Evolutionary conservation across 2,329 filamentous ascomycete genomes (phyloP).

Genomic region (Achaetomium macrosporum): DNA sequence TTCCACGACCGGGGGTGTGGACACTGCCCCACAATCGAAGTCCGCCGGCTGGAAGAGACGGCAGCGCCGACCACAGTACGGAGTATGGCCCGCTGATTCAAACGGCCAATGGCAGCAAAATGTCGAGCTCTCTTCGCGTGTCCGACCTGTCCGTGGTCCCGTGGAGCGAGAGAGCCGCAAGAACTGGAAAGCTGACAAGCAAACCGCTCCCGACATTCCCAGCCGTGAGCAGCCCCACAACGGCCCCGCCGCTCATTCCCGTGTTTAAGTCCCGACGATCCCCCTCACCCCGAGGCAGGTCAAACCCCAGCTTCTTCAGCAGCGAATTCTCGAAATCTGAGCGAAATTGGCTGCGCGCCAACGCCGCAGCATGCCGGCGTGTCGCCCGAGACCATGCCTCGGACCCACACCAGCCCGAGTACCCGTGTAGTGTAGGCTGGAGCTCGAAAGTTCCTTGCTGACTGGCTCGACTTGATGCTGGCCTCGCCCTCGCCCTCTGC

Average conservation of each 20-base stretch:
- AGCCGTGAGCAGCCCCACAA: constrained; percentile 14
- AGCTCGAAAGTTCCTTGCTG: background rate
- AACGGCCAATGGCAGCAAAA: background rate
- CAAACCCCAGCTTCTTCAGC: background rate
- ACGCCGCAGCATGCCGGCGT: background rate
- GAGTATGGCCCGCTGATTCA: background rate
- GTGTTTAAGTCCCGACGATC: constrained; percentile 24
- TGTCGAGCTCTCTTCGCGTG: background rate
- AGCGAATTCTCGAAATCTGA: background rate
- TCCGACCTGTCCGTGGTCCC: background rate
- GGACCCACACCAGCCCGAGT: background rate
- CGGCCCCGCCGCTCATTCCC: constrained; percentile 20
- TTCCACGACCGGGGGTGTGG: background rate
- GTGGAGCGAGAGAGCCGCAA: background rate
- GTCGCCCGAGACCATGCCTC: background rate
- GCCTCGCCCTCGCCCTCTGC: constrained; percentile 10
- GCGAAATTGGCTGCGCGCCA: background rate
- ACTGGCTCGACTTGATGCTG: background rate
- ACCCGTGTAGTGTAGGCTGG: too few species aligned
- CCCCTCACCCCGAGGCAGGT: constrained; percentile 16
- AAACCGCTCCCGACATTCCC: constrained; percentile 5
- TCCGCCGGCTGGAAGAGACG: constrained; percentile 1
- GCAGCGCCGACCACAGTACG: constrained; percentile 2
- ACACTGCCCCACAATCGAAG: background rate
- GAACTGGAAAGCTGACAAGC: too few species aligned